Percentiles rank a stretch among this genome's conserved stretches.
phyloP scores from a whole-genome alignment of 1,284 basidiomycete genomes.

The Takashimella tepidaria region DNA sequence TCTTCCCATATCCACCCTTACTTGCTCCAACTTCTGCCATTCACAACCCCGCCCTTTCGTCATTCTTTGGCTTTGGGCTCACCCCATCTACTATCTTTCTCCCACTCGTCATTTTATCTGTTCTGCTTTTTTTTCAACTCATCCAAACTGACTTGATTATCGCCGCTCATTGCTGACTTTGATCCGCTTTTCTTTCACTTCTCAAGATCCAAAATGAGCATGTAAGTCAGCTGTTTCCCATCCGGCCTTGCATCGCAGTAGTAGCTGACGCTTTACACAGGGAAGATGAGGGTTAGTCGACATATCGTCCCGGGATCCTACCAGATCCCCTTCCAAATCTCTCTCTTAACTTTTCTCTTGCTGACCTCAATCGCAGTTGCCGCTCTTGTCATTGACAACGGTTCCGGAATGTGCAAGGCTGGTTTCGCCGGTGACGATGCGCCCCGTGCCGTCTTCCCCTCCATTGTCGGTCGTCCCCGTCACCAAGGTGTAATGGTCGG shows the following conservation, averaged over 20 bases:
- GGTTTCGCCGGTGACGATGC: conserved; percentile 76
- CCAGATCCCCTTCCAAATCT: not conserved
- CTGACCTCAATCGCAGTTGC: not conserved
- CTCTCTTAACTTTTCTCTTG: not conserved
- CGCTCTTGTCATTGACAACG: conserved; percentile 69
- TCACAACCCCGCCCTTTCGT: too few relatives aligned
- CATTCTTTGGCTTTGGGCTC: too few relatives aligned
- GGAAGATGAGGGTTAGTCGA: conserved; percentile 43
- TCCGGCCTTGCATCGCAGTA: not conserved
- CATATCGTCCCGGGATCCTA: not conserved
- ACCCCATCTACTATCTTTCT: too few relatives aligned
- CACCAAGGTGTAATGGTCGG: conserved; percentile 91
- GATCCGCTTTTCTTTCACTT: too few relatives aligned
- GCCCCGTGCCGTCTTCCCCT: conserved; percentile 71
- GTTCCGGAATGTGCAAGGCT: conserved; percentile 89
- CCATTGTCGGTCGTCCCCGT: conserved; percentile 86
- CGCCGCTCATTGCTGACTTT: conserved; percentile 6
- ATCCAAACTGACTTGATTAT: too few relatives aligned
- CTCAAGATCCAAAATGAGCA: conserved; percentile 4
- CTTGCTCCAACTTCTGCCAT: too few relatives aligned
- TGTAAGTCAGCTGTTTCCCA: conserved; percentile 4
- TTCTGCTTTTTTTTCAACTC: too few relatives aligned
- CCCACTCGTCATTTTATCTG: not conserved
- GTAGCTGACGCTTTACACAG: conserved; percentile 13
- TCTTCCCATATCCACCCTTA: too few relatives aligned